These are phyloP conservation scores for Aspergillus candidus DNA, from an alignment of 2,329 filamentous ascomycete genomes.

Conservation along the genomic window DNA sequence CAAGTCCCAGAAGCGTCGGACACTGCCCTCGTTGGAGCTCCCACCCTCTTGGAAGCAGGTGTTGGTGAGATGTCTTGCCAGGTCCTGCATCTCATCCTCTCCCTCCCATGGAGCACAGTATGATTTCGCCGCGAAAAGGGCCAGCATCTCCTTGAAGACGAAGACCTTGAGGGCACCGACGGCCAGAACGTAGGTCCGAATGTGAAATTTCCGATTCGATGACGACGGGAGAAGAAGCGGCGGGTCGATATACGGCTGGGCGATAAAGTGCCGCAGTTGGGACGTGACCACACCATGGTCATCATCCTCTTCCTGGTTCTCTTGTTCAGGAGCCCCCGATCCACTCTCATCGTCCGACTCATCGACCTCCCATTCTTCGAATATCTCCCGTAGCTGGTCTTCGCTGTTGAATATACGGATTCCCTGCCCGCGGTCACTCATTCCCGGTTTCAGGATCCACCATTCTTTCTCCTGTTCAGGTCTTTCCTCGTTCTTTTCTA, in stretches of 20 bases:
- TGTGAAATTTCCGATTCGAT: conserved; percentile 82
- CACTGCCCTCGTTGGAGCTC: conserved; percentile 55
- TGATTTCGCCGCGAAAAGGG: conserved; percentile 73
- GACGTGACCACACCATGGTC: conserved; percentile 66
- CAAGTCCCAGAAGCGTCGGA: conserved; percentile 70
- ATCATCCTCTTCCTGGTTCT: conserved; percentile 17
- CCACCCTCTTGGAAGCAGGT: conserved; percentile 74
- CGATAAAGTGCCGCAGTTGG: conserved; percentile 91
- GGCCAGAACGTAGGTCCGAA: conserved; percentile 83
- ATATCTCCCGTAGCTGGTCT: conserved; percentile 76
- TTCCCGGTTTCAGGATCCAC: conserved; percentile 98
- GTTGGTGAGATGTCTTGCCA: conserved; percentile 83
- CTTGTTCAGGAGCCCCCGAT: conserved; percentile 37
- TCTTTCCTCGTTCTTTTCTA: conserved; percentile 60
- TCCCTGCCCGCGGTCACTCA: conserved; percentile 94
- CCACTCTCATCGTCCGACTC: conserved; percentile 47
- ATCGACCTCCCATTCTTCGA: conserved; percentile 81
- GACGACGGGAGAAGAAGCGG: conserved; percentile 64
- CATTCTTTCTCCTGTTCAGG: conserved; percentile 66
- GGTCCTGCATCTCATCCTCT: conserved; percentile 43
- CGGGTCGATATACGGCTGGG: conserved; percentile 88
- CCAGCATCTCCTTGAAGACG: conserved; percentile 86
- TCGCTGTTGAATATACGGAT: conserved; percentile 84
- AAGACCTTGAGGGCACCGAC: conserved; percentile 72
- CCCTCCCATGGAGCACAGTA: conserved; percentile 59